phyloP scores from a whole-genome alignment of 257 asterid species.

The Penstemon barbatus region DNA sequence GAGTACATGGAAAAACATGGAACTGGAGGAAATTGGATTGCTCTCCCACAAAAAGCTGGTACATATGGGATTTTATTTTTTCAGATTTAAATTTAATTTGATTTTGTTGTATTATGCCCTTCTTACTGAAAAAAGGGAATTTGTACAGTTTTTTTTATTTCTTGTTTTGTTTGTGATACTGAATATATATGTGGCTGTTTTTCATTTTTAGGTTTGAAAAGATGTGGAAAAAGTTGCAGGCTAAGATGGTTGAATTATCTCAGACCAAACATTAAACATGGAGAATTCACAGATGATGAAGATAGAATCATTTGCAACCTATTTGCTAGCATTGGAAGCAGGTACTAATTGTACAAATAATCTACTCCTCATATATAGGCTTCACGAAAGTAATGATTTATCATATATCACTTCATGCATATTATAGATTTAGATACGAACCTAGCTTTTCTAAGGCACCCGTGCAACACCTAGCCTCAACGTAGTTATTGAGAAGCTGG shows the following conservation, averaged over 20 bases:
- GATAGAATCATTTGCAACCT: constrained; percentile 70
- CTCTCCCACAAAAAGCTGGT: constrained; percentile 89
- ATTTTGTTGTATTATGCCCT: neutral
- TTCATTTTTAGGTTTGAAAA: constrained; percentile 48
- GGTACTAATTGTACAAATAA: constrained; percentile 33
- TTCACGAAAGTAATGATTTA: neutral
- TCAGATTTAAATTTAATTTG: neutral
- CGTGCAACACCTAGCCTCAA: no score
- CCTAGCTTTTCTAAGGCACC: no score
- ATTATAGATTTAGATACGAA: neutral
- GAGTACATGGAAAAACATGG: constrained; percentile 67
- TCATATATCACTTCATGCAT: neutral
- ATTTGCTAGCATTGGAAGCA: constrained; percentile 78
- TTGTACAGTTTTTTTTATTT: no score
- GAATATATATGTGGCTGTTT: neutral
- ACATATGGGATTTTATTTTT: neutral
- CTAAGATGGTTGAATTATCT: constrained; percentile 90
- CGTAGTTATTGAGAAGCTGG: no score
- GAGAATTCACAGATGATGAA: constrained; percentile 73
- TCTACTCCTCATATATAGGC: neutral
- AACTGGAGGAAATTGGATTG: constrained; percentile 83
- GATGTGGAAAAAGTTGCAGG: constrained; percentile 90
- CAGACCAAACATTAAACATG: constrained; percentile 79
- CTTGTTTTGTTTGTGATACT: neutral
- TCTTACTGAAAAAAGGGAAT: no score